Evolutionary conservation across 2,329 filamentous ascomycete genomes (phyloP), one percentile per base, ranked within the genome.

Genomic region (Xylariomycetidae sp.): DNA sequence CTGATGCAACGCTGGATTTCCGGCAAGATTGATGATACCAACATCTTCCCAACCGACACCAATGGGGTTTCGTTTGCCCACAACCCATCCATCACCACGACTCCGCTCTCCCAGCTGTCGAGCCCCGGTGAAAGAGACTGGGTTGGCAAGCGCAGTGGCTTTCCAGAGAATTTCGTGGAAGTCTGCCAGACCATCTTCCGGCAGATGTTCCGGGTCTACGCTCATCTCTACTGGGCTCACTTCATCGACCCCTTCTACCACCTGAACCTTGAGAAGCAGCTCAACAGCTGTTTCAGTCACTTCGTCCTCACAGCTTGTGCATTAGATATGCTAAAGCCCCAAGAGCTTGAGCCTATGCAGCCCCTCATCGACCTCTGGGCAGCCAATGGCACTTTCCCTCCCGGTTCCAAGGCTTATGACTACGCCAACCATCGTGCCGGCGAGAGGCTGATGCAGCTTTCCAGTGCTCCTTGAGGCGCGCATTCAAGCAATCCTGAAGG

Each of bases 151-250:
- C 77, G 85, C 29, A 92, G 85, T 40, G 90, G 90, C 4, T 98
- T 98, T 61, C 92, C 92, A 3, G 78, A 84, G 44, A 85, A 86
- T 46, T 96, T 95, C 60, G 72, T 90, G 49, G 78, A 82, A 41
- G 88, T 95, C 48, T 92, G 90, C 68, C 88, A 93, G 68, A 82
- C 82, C 46, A 92, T 95, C 53, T 90, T 95, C 68, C 84, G 89
- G 51, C 92, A 95, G 64, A 96, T 98, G 83, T 96, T 98, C 72
- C 85, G 92, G 39, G 90, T 95, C 49, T 98, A 98, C 56, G 83
- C 92, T 29, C 92, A 98, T 62, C 79, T 98, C 40, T 98, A 98
- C 70, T 95, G 94, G 75, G 86, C 89, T 37, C 92, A 98, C 62
- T 98, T 86, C 61, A 67, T 80, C 40, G 83, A 87, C 47, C 84